phyloP scores from a whole-genome alignment of 768 basidiomycete species.

The Naematelia aurantialba region DNA sequence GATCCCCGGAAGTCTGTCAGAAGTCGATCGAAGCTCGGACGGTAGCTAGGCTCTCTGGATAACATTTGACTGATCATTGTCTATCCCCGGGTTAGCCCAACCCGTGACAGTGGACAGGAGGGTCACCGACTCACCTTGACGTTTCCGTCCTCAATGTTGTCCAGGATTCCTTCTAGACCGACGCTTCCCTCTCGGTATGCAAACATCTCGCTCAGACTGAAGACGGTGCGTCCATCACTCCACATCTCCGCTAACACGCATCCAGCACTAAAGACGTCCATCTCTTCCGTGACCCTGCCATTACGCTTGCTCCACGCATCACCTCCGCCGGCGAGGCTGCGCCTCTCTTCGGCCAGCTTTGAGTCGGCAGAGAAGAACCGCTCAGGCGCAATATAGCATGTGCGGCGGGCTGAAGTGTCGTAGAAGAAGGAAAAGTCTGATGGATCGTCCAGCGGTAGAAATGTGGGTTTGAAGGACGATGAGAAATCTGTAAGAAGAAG shows the following conservation, averaged over 20 bases:
- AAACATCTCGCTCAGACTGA: conserved; percentile 90
- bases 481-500: conserved; percentile 94
- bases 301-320: conserved; percentile 60
- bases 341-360: conserved; percentile 68
- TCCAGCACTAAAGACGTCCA: conserved; percentile 95
- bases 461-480: conserved; percentile 83
- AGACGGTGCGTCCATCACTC: conserved; percentile 86
- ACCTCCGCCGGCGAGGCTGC: conserved; percentile 34
- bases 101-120: background rate
- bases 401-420: conserved; percentile 86
- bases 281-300: conserved; percentile 81
- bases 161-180: conserved; percentile 67
- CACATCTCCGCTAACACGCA: conserved; percentile 96
- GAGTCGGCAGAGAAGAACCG: conserved; percentile 81
- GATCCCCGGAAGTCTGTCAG: conserved; percentile 69
- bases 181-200: conserved; percentile 86
- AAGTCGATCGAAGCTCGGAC: conserved; percentile 77
- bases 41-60: conserved; percentile 65
- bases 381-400: conserved; percentile 95
- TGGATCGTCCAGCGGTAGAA: conserved; percentile 91
- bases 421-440: conserved; percentile 98
- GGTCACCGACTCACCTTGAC: conserved; percentile 64
- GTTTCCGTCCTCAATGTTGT: conserved; percentile 71
- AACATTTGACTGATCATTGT: conserved; percentile 87
- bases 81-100: conserved; percentile 54